Evolutionary conservation across 345 rosid genomes (phyloP).

Genomic region (Geranium rotundifolium): DNA sequence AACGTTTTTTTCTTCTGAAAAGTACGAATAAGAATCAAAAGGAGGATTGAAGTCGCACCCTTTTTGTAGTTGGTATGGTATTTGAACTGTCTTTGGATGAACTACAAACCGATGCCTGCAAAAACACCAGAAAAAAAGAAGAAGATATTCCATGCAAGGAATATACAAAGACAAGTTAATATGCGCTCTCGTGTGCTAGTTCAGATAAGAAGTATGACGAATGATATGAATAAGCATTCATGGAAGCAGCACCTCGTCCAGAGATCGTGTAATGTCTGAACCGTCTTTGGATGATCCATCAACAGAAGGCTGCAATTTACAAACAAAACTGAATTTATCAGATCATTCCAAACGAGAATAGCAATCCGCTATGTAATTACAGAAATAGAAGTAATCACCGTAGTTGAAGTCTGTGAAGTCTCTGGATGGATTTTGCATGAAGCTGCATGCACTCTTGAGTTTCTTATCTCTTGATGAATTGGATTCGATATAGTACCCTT

Average conservation of each 20-base stretch:
- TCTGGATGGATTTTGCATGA: too few relatives aligned
- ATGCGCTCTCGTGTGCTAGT: background rate
- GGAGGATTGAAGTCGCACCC: background rate
- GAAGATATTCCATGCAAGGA: too few relatives aligned
- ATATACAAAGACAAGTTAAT: background rate
- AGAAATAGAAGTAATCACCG: constrained; percentile 25
- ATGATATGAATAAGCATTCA: background rate
- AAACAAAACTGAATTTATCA: too few relatives aligned
- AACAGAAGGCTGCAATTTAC: background rate
- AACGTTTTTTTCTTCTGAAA: too few relatives aligned
- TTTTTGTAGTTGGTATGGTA: background rate
- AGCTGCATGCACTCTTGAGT: constrained; percentile 5
- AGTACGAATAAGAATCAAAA: background rate
- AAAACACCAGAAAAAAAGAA: too few relatives aligned
- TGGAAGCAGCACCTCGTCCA: background rate
- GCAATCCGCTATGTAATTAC: too few relatives aligned
- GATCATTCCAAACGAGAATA: too few relatives aligned
- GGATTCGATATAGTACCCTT: constrained; percentile 14
- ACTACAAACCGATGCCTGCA: background rate
- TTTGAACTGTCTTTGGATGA: background rate
- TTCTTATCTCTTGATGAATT: constrained; percentile 2
- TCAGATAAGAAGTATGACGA: background rate
- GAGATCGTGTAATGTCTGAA: background rate
- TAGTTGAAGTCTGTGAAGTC: constrained; percentile 27
- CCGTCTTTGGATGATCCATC: background rate